Evolutionary conservation across 257 asterid genomes (phyloP).

Genomic region (Voacanga thouarsii): DNA sequence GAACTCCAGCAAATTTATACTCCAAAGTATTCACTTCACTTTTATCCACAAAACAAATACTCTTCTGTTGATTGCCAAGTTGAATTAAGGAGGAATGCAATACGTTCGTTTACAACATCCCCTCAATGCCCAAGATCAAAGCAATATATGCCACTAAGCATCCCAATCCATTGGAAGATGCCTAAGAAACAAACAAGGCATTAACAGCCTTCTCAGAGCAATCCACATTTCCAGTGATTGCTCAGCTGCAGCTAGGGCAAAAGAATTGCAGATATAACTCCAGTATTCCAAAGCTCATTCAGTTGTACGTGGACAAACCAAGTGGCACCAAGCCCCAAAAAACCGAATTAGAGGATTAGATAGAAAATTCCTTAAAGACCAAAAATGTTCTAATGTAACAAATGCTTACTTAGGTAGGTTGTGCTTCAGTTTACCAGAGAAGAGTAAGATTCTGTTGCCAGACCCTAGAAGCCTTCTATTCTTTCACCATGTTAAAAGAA

Average conservation of each 20-base stretch:
- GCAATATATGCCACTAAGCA: background rate
- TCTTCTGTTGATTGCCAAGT: background rate
- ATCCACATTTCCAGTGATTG: background rate
- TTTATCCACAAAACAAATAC: background rate
- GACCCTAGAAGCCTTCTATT: background rate
- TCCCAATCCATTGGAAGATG: background rate
- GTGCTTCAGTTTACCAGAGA: background rate
- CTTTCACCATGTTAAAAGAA: background rate
- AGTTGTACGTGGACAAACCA: background rate
- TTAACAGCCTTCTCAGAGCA: background rate
- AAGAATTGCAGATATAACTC: background rate
- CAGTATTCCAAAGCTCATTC: background rate
- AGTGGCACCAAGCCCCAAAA: background rate
- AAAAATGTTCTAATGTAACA: background rate
- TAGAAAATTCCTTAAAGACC: background rate
- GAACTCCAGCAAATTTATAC: background rate
- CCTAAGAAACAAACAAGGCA: slow-evolving; percentile 2
- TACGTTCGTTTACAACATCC: background rate
- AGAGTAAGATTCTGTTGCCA: background rate
- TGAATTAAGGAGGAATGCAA: background rate
- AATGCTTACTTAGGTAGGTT: background rate
- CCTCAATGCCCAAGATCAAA: background rate
- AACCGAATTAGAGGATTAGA: background rate
- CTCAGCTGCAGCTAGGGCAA: background rate
- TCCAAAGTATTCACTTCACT: background rate